Evolutionary conservation across 352 stramenopile species (phyloP).

Genomic region (Globisporangium okanoganense): DNA sequence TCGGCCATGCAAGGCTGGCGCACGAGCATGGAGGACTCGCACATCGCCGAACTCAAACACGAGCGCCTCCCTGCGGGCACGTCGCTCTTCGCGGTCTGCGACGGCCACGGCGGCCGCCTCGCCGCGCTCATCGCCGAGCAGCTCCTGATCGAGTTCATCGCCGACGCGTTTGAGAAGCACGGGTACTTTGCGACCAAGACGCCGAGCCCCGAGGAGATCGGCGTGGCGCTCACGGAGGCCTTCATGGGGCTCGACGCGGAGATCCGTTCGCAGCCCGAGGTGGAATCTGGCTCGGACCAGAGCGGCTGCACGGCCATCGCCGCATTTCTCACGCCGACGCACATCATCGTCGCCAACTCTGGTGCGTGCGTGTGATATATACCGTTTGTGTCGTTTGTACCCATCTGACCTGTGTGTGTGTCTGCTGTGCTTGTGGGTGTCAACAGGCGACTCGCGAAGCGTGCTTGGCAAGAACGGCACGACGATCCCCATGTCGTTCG

Average conservation of each 20-base stretch:
- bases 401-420: not conserved
- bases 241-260: constrained; percentile 64
- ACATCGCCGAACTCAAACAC: constrained; percentile 54
- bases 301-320: constrained; percentile 78
- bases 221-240: constrained; percentile 48
- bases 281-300: constrained; percentile 51
- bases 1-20: constrained; percentile 83
- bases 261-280: constrained; percentile 49
- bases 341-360: constrained; percentile 81
- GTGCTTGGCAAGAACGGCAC: constrained; percentile 50
- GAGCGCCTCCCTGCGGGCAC: constrained; percentile 35
- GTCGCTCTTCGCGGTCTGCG: constrained; percentile 78
- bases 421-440: not conserved
- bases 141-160: constrained; percentile 25
- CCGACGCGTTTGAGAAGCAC: constrained; percentile 34
- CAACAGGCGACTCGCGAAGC: constrained; percentile 67
- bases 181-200: constrained; percentile 29
- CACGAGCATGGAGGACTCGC: constrained; percentile 79
- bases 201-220: constrained; percentile 47
- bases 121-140: constrained; percentile 50
- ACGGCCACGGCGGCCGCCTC: constrained; percentile 68
- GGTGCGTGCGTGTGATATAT: constrained; percentile 20
- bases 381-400: not conserved
- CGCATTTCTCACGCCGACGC: constrained; percentile 54
- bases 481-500: constrained; percentile 78